phyloP scores from a whole-genome alignment of 257 asterid genomes.

The Capsicum pubescens region DNA sequence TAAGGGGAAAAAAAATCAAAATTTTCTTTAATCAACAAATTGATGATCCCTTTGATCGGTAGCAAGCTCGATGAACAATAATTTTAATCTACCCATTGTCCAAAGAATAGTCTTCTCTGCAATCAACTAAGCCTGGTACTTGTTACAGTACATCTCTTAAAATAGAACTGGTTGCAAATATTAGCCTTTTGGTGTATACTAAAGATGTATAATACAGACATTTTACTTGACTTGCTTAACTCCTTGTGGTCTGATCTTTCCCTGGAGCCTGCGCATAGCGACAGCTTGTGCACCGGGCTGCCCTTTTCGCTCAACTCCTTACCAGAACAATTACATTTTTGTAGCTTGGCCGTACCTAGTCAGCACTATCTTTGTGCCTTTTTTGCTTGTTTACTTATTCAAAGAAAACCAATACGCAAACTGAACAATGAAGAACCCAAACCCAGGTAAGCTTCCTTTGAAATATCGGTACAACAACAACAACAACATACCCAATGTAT shows the following conservation, averaged over 20 bases:
- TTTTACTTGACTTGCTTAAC: constrained; percentile 1
- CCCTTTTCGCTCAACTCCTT: not conserved
- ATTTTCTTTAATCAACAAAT: no score
- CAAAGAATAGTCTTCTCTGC: not conserved
- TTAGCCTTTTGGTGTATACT: not conserved
- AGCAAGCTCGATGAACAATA: not conserved
- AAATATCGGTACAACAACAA: not conserved
- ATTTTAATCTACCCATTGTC: not conserved
- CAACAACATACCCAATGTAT: no score
- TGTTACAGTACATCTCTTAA: not conserved
- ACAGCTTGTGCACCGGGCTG: no score
- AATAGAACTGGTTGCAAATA: not conserved
- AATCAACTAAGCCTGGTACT: constrained; percentile 3
- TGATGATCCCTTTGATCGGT: no score
- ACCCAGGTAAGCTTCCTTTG: not conserved
- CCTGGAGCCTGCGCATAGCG: no score
- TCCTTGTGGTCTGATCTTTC: no score
- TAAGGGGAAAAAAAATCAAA: no score
- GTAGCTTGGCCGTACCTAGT: not conserved
- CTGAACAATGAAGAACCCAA: not conserved
- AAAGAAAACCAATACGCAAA: not conserved
- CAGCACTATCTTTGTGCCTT: not conserved
- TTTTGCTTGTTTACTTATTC: not conserved
- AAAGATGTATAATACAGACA: not conserved
- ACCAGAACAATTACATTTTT: not conserved